phyloP scores from a whole-genome alignment of 176 grass and related monocot species.

The Aechmea fasciata region DNA sequence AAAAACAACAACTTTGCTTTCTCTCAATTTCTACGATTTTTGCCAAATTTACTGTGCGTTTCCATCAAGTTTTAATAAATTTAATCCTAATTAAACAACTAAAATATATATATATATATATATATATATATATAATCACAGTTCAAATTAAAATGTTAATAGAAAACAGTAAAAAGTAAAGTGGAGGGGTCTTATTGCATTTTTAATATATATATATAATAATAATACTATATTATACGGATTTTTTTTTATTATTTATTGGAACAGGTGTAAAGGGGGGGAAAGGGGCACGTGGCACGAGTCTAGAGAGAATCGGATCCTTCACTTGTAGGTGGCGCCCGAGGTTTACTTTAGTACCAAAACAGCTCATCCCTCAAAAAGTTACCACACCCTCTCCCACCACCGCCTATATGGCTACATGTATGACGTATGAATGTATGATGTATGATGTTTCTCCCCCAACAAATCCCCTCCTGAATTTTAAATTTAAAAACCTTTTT shows the following conservation, averaged over 20 bases:
- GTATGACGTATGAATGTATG: background rate
- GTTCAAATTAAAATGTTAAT: too few species aligned
- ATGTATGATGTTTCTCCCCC: background rate
- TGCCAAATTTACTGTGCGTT: too few species aligned
- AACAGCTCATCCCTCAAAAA: background rate
- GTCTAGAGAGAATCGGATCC: conserved; percentile 52
- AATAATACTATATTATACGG: background rate
- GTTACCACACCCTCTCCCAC: too few species aligned
- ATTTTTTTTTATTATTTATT: background rate
- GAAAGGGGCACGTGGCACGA: conserved; percentile 9
- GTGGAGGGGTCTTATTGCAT: background rate
- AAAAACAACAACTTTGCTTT: too few species aligned
- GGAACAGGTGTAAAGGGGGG: conserved; percentile 18
- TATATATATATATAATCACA: too few species aligned
- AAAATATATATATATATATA: too few species aligned
- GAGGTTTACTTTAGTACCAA: conserved; percentile 33
- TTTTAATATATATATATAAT: background rate
- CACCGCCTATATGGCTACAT: background rate
- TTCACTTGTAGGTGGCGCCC: conserved; percentile 41
- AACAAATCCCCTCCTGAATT: too few species aligned
- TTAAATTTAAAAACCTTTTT: too few species aligned
- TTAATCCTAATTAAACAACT: too few species aligned
- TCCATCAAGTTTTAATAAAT: too few species aligned
- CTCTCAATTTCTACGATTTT: too few species aligned
- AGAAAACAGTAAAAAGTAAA: too few species aligned